These are phyloP conservation scores for Sporothrix globosa DNA, from an alignment of 2,329 filamentous ascomycete genomes.

Conservation along the genomic window DNA sequence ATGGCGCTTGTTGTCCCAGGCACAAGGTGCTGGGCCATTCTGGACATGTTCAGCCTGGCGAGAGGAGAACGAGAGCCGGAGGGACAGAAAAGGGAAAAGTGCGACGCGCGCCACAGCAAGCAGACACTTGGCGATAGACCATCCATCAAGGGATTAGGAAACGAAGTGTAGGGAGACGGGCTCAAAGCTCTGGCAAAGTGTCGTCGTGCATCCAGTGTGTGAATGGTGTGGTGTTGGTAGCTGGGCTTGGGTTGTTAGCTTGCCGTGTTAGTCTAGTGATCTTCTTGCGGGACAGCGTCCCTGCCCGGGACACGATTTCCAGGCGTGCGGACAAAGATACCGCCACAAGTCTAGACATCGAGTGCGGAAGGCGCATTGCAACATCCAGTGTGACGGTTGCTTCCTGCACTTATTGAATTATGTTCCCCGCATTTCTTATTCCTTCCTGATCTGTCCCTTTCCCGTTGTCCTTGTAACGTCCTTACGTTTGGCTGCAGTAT, in stretches of 20 bases:
- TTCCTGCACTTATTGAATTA: neutral
- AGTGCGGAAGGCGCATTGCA: neutral
- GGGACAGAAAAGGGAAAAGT: neutral
- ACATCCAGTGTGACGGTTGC: neutral
- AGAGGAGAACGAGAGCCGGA: conserved; percentile 26
- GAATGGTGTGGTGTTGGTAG: conserved; percentile 2
- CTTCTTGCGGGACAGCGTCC: neutral
- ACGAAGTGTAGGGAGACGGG: neutral
- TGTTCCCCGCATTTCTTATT: neutral
- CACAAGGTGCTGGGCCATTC: conserved; percentile 3
- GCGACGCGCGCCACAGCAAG: neutral
- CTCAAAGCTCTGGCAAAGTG: neutral
- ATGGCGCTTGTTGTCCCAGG: neutral
- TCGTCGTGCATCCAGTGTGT: neutral
- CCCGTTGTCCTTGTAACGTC: no score
- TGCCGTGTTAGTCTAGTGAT: conserved; percentile 12
- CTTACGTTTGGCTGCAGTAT: no score
- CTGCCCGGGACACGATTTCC: conserved; percentile 20
- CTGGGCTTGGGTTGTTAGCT: neutral
- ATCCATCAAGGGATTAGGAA: neutral
- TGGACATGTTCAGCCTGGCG: conserved; percentile 19
- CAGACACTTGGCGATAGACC: neutral
- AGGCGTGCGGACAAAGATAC: neutral
- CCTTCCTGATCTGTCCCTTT: neutral
- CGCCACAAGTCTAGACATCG: no score